These are phyloP conservation scores for Glebionis coronaria DNA, from an alignment of 129 eudicot species.

Conservation along the genomic window DNA sequence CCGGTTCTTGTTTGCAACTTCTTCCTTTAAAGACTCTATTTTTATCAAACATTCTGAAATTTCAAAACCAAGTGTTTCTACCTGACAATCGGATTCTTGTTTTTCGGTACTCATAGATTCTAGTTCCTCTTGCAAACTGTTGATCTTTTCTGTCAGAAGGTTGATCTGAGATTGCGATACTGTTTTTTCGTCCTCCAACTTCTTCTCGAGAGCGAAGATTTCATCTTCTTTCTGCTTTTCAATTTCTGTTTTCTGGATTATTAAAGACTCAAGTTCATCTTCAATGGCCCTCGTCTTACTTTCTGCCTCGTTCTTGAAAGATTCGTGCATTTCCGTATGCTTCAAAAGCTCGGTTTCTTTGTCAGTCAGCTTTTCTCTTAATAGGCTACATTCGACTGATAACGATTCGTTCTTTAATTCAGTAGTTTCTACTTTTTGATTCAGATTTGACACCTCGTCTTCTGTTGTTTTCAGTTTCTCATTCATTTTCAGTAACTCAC, in stretches of 20 bases:
- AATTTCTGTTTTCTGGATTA: slow-evolving; percentile 40
- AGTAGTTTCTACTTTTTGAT: slow-evolving; percentile 22
- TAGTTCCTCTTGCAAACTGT: slow-evolving; percentile 38
- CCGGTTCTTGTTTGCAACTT: slow-evolving; percentile 35
- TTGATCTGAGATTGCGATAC: not conserved
- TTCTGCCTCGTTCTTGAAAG: slow-evolving; percentile 48
- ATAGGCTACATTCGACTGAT: slow-evolving; percentile 40
- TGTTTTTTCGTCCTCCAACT: slow-evolving; percentile 30
- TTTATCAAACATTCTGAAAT: too few species aligned
- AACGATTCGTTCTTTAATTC: slow-evolving; percentile 45
- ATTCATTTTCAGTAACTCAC: slow-evolving; percentile 21
- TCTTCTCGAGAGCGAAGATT: slow-evolving; percentile 50
- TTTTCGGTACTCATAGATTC: slow-evolving; percentile 40
- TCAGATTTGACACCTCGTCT: slow-evolving; percentile 39
- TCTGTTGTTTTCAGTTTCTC: slow-evolving; percentile 39
- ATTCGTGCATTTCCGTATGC: slow-evolving; percentile 47
- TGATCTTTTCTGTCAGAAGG: slow-evolving; percentile 27
- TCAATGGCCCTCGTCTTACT: slow-evolving; percentile 36
- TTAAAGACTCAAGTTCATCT: slow-evolving; percentile 42
- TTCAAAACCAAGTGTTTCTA: too few species aligned
- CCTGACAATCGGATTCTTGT: slow-evolving; percentile 36
- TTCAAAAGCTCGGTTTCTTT: slow-evolving; percentile 39
- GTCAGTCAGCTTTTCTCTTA: slow-evolving; percentile 36
- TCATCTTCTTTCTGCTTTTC: slow-evolving; percentile 60
- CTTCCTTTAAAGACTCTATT: slow-evolving; percentile 33